Base-by-base conservation (phyloP, 2,329 filamentous ascomycete genomes). In the Blastomyces parvus region DNA sequence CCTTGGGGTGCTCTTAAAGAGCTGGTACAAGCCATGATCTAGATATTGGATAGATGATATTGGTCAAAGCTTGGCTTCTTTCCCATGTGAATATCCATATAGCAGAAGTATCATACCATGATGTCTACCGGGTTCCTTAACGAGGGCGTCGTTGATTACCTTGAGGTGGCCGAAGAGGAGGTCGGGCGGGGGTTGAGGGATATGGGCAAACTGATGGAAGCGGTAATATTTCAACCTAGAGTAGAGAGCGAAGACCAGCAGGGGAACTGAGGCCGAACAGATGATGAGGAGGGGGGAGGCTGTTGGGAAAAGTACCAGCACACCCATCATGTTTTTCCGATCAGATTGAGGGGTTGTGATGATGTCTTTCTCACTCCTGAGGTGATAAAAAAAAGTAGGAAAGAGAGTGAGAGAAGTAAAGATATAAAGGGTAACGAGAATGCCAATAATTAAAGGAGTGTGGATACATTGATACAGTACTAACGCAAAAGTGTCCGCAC, bases 131-230 rank as follows among this genome's bases (percentile, higher is more conserved):
- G 52, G 52, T 55, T 55, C 52, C n/a, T 55, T 19, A n/a, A 22
- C 52, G 25, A 55, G 3, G 17, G 33, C 6, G 17, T 55, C 33
- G 22, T 36, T 36, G 33, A 55, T 7, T 55, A 36, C 5, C 33
- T 55, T 55, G 25, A 55, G 33, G 33, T 55, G 52, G 52, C 52
- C 52, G 25, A 30, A 55, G 52, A 55, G 14, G 19, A 55, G 52
- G 13, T 30, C 25, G 25, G 52, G 25, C 33, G n/a, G 33, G 33
- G 52, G n/a, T 9, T n/a, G n/a, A 30, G 52, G 52, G 52, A 55
- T 3, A 9, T 36, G 52, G 33, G 52, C n/a, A 30, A 55, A 36
- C 33, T 55, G 25, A 17, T 55, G 25, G 52, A 55, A 27, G 9
- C 52, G 52, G 17, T 46, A 46, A 17, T 46, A 46, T n/a, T 46